Percentiles rank a stretch among this genome's conserved stretches.
These are phyloP conservation scores for Tetrapisispora phaffii DNA, from an alignment of 805 yeast species.

Conservation along the genomic window DNA sequence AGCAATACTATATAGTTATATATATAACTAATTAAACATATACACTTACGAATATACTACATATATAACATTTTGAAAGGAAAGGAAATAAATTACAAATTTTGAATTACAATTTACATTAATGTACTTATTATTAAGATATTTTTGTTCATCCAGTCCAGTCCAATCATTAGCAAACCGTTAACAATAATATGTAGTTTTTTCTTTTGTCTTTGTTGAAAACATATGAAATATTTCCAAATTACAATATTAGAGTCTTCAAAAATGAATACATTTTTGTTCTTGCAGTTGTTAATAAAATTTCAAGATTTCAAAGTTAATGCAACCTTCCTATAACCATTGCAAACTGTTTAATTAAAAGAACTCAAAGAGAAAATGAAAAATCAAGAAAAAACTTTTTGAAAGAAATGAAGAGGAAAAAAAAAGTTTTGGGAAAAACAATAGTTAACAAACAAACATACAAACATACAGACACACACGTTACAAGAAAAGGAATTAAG, in stretches of 20 bases:
- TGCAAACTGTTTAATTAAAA: too few relatives aligned
- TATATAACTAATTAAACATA: too few relatives aligned
- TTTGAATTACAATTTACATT: not conserved
- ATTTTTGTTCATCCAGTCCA: not conserved
- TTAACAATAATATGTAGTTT: too few relatives aligned
- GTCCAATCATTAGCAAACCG: not conserved
- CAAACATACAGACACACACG: not conserved
- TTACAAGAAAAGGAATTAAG: not conserved
- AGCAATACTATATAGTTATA: too few relatives aligned
- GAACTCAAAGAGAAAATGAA: not conserved
- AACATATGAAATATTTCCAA: not conserved
- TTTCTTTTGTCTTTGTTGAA: not conserved
- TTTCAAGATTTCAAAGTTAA: not conserved
- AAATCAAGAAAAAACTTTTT: not conserved
- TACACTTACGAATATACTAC: too few relatives aligned
- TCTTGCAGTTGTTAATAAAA: not conserved
- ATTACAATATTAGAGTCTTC: not conserved
- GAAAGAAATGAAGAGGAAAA: not conserved
- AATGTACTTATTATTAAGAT: too few relatives aligned
- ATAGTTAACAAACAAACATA: too few relatives aligned
- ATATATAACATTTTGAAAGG: too few relatives aligned
- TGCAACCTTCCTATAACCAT: not conserved
- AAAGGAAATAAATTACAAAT: too few relatives aligned
- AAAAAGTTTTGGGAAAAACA: too few relatives aligned
- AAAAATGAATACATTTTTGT: not conserved